Evolutionary conservation across 352 stramenopile genomes (phyloP).

Genomic region (Phytophthora rubi): DNA sequence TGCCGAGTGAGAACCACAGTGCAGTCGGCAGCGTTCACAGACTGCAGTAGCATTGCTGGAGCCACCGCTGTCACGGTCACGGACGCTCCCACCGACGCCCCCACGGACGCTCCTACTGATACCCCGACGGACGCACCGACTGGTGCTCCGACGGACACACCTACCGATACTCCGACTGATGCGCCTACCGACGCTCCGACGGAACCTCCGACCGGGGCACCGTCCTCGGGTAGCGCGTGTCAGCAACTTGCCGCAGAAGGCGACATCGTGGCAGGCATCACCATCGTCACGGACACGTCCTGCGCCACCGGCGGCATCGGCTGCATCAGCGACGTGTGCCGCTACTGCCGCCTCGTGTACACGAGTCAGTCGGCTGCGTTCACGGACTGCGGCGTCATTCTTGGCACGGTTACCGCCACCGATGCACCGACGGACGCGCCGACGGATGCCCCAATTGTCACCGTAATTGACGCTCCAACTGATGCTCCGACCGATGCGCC

Average conservation of each 20-base stretch:
- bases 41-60: conserved; percentile 23
- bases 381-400: conserved; percentile 29
- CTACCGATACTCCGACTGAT: not conserved
- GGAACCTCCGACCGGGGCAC: conserved; percentile 1
- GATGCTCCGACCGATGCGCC: conserved; percentile 1
- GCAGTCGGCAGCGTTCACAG: conserved; percentile 36
- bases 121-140: not conserved
- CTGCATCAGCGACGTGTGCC: conserved; percentile 38
- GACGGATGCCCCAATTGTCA: conserved; percentile 4
- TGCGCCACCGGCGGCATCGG: conserved; percentile 40
- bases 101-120: conserved; percentile 1
- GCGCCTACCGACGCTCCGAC: conserved; percentile 7
- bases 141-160: not conserved
- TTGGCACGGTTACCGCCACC: not conserved
- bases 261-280: conserved; percentile 34
- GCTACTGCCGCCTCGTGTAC: conserved; percentile 39
- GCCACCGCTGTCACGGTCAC: not conserved
- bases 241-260: conserved; percentile 15
- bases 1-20: conserved; percentile 39
- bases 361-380: conserved; percentile 35
- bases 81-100: not conserved
- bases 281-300: conserved; percentile 33
- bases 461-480: conserved; percentile 4
- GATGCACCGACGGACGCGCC: conserved; percentile 1
- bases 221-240: conserved; percentile 9